These are phyloP conservation scores for Capsicum baccatum DNA, from an alignment of 257 asterid genomes.

Conservation along the genomic window DNA sequence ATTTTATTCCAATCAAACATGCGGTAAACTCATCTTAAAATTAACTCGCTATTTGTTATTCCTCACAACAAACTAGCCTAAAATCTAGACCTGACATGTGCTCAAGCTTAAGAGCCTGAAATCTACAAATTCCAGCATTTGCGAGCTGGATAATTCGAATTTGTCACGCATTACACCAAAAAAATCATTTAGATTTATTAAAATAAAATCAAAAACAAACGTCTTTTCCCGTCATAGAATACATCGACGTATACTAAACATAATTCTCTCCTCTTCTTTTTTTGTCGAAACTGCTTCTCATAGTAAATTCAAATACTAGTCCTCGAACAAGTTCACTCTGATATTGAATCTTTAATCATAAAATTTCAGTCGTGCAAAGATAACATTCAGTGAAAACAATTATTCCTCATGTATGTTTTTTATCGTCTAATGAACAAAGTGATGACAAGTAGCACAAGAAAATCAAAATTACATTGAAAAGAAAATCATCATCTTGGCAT, in stretches of 20 bases:
- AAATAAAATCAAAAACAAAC: too few species aligned
- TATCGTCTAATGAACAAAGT: neutral
- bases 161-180: too few species aligned
- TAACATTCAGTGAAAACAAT: neutral
- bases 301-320: neutral
- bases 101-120: too few species aligned
- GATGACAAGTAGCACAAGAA: conserved; percentile 7
- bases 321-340: neutral
- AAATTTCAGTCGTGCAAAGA: neutral
- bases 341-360: neutral
- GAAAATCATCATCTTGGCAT: neutral
- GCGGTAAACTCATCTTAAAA: too few species aligned
- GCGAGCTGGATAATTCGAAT: too few species aligned
- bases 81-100: too few species aligned
- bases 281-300: neutral
- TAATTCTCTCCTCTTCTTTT: neutral
- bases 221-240: too few species aligned
- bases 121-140: too few species aligned
- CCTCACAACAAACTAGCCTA: too few species aligned
- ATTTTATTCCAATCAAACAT: too few species aligned
- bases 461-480: conserved; percentile 14
- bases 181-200: too few species aligned
- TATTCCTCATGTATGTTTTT: neutral
- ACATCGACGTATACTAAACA: neutral
- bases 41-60: too few species aligned